Base-by-base conservation (phyloP, 2,329 filamentous ascomycete species). In the Pseudocercospora macadamiae region DNA sequence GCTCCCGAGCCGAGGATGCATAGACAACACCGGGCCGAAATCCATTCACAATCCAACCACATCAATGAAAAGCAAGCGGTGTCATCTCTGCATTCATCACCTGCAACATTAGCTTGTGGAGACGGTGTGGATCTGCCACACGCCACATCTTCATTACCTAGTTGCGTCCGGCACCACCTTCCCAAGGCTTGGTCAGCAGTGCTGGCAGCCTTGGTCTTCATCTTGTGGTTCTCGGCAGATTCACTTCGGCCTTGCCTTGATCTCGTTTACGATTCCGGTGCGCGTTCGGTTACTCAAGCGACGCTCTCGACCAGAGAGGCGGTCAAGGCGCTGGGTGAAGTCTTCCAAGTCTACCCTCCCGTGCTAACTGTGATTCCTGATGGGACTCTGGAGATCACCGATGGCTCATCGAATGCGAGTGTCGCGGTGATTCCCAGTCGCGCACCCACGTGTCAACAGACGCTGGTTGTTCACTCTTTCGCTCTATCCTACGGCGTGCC, bases 401-500 rank as follows among this genome's bases (percentile, higher is more conserved):
- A 52, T 74, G 72, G 52, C 60, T 70, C 59, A 26, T 64, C 60
- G 55, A 64, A 60, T 53, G 69, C 63, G 63, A 70, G 54, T 63
- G 62, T 44, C 64, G 65, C 39, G 64, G 66, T 69, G 18, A 62
- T 69, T 14, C 62, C 66, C 23, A 66, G 64, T 23, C 48, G 65
- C 8, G 59, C 61, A n/a, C 64, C 68, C 45, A 70, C 75, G 49
- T 86, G 83, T 69, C 75, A 82, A 42, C 70, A 85, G 36, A 74
- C 83, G n/a, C 74, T 93, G 55, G 89, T 92, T 84, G 77, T 86
- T 2, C 82, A 91, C 74, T 81, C 83, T 0, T 93, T 93, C 77
- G 88, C 79, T 9, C 83, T 77, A 62, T 92, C 88, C 63, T 93
- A 92, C 71, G 87, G 86, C n/a, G 71, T 80, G 30, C 90, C 90